Percentiles rank a stretch among this genome's conserved stretches.
These are phyloP conservation scores for Beta lomatogona DNA, from an alignment of 179 eudicot genomes.

Conservation along the genomic window DNA sequence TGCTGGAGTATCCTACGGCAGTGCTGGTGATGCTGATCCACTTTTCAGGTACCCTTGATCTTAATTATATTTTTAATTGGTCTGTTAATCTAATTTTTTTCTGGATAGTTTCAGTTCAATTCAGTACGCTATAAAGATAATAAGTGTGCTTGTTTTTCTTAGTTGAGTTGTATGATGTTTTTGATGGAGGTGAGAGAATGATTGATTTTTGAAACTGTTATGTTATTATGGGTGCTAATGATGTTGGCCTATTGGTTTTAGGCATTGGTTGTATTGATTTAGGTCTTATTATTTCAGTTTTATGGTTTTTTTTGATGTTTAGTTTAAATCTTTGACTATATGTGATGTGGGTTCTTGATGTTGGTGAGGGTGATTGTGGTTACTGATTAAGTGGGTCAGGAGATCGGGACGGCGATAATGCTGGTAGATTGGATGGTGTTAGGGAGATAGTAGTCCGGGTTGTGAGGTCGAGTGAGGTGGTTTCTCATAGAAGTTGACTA, in stretches of 20 bases:
- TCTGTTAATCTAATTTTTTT: neutral
- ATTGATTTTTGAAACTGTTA: neutral
- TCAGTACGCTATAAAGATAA: neutral
- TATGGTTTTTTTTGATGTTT: too few species aligned
- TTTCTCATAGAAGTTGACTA: neutral
- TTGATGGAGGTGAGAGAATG: neutral
- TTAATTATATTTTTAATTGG: neutral
- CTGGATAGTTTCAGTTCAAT: neutral
- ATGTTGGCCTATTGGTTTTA: neutral
- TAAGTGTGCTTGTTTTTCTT: neutral
- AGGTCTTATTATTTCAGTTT: too few species aligned
- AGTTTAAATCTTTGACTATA: too few species aligned
- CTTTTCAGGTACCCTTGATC: conserved; percentile 54
- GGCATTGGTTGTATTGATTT: neutral
- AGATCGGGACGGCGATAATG: neutral
- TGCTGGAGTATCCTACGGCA: conserved; percentile 45
- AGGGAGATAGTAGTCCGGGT: neutral
- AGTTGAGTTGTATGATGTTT: neutral
- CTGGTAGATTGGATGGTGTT: neutral
- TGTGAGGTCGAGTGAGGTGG: neutral
- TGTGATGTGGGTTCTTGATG: neutral
- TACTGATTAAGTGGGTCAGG: neutral
- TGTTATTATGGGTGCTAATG: neutral
- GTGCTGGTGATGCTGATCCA: conserved; percentile 85
- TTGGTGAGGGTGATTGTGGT: neutral